Evolutionary conservation across 148 eudicot genomes (phyloP), one percentile per base, ranked within the genome.

Genomic region (Limonium bicolor): DNA sequence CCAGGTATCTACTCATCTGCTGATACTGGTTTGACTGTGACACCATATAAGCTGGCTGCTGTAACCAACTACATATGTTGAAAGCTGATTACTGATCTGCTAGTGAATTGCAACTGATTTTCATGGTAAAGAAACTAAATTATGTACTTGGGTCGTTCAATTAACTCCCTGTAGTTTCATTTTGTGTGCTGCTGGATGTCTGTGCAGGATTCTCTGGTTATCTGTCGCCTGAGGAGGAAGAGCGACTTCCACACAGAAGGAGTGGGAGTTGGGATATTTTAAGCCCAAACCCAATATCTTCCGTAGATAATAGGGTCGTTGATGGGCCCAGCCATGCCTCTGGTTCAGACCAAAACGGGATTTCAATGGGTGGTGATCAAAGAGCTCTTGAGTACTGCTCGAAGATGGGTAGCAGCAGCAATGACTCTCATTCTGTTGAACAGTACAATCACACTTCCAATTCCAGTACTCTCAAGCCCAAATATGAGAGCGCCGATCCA

Each of bases 161-260:
- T 1, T 29, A 38, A 3, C 42, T 5, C 20, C 7, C 6, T 11
- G 17, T 38, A 10, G 42, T 2, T 38, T 42, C 25, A 17, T 53
- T 14, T 50, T 6, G 17, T 41, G 5, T 10, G 12, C n/a, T n/a
- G n/a, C n/a, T n/a, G n/a, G n/a, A n/a, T n/a, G n/a, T n/a, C n/a
- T n/a, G 3, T 56, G 44, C 26, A 87, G 96, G 94, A 87, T 67
- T 58, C 68, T n/a, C 43, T 87, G 64, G 90, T 82, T 16, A 75
- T 79, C 29, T 87, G 94, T 34, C 90, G 94, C 21, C 57, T 87
- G 43, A 56, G 80, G 29, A 77, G 41, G 61, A 87, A 82, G 55
- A 27, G 35, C 0, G 90, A 76, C 5, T 55, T 65, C 47, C 63
- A 37, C 16, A 15, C 18, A 52, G 45, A 33, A 69, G 66, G 3